Evolutionary conservation across 768 basidiomycete species (phyloP).

Genomic region (Russula sp.): DNA sequence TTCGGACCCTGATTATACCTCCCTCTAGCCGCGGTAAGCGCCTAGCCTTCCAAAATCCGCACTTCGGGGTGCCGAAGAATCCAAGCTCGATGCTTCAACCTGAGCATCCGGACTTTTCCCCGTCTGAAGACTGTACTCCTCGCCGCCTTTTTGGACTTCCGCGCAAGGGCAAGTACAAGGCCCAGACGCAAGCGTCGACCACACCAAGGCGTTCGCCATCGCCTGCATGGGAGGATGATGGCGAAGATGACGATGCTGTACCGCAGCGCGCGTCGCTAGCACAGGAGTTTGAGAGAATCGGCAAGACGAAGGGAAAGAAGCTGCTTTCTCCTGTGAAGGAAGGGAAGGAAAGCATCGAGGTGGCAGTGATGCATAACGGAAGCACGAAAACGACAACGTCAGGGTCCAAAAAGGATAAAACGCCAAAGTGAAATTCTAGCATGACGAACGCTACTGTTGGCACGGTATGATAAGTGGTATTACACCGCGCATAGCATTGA

Average conservation of each 20-base stretch:
- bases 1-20: too few relatives aligned
- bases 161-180: background rate
- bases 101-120: constrained; percentile 24
- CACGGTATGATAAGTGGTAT: background rate
- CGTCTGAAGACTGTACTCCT: constrained; percentile 22
- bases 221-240: constrained; percentile 13
- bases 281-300: constrained; percentile 19
- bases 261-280: constrained; percentile 15
- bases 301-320: constrained; percentile 11
- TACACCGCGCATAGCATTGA: too few relatives aligned
- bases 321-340: background rate
- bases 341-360: background rate
- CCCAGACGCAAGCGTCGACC: background rate
- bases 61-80: constrained; percentile 14
- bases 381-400: background rate
- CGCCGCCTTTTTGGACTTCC: constrained; percentile 18
- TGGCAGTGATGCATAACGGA: background rate
- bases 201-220: constrained; percentile 12
- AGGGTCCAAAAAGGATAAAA: background rate
- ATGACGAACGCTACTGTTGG: background rate
- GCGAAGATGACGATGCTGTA: background rate
- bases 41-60: constrained; percentile 21
- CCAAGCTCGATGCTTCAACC: constrained; percentile 18
- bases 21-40: constrained; percentile 23
- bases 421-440: background rate